These are phyloP conservation scores for Poterioochromonas sp. DNA, from an alignment of 352 stramenopile species.

Conservation along the genomic window DNA sequence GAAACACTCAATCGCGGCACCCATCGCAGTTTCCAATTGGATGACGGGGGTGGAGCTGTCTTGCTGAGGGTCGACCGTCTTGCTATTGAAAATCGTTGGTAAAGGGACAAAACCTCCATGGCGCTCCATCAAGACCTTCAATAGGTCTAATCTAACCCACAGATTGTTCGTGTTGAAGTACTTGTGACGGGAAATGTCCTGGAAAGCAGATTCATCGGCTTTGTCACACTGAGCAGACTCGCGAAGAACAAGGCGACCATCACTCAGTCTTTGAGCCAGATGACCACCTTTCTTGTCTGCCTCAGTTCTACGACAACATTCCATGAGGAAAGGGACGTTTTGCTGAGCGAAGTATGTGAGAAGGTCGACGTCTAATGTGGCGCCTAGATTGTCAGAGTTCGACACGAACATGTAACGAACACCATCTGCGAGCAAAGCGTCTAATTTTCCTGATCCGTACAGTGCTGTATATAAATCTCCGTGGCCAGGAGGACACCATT, in stretches of 20 bases:
- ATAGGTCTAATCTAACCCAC: constrained; percentile 93
- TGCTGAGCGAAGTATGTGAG: constrained; percentile 96
- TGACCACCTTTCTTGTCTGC: constrained; percentile 99
- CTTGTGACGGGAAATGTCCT: constrained; percentile 89
- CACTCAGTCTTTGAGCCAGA: constrained; percentile 86
- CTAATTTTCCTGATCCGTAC: constrained; percentile 87
- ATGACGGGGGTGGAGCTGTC: constrained; percentile 73
- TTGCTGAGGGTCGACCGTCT: constrained; percentile 87
- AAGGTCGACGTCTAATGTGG: constrained; percentile 91
- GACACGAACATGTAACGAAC: constrained; percentile 99
- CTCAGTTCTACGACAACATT: constrained; percentile 93
- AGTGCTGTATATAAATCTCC: constrained; percentile 97
- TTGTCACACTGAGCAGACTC: constrained; percentile 92
- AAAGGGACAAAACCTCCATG: constrained; percentile 89
- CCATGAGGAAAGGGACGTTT: constrained; percentile 96
- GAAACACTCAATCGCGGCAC: constrained; percentile 96
- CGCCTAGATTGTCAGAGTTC: constrained; percentile 98
- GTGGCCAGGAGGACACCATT: constrained; percentile 95
- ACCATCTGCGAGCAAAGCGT: constrained; percentile 83
- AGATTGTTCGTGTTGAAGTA: constrained; percentile 99
- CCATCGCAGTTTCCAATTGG: constrained; percentile 89
- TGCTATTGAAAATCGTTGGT: constrained; percentile 93
- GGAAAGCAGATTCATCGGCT: constrained; percentile 86
- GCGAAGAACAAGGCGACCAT: constrained; percentile 86
- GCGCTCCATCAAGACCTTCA: constrained; percentile 88